Evolutionary conservation across 306 rosid species (phyloP), one percentile per base, ranked within the genome.

Genomic region (Potentilla sterilis): DNA sequence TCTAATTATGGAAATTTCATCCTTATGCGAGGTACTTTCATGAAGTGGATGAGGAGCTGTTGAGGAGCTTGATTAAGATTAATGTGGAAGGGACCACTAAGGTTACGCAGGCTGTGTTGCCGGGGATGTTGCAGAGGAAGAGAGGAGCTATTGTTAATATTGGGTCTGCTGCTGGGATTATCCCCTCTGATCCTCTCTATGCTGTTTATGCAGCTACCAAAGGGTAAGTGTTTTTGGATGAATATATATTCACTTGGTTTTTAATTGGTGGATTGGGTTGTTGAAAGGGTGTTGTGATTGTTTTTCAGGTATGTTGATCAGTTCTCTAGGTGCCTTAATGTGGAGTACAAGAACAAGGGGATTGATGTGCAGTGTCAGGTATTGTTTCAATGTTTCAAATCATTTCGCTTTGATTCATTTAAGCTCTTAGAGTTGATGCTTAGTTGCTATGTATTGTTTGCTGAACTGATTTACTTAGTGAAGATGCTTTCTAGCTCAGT

Each of bases 281-380:
- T 38, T 85, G 1, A 61, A 74, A n/a, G 70, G 73, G 40, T 48
- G n/a, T 35, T 41, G 24, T 78, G 64, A 19, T 70, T 55, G 48
- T 75, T 49, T 80, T 81, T 74, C 91, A 96, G 99, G 82, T 96
- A 96, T 78, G 38, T 96, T 37, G 99, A 96, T 80, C 99, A 96
- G 77, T 96, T 96, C 81, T 96, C 99, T 13, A 89, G 98, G 77
- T 85, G 87, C 76, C 90, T 96, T 63, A 87, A 92, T 81, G 98
- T 96, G 71, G 99, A 96, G 81, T 96, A 96, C 93, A 92, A 89
- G 88, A 88, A 88, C 73, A 90, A 87, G 75, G 99, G 99, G 66
- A 92, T 96, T 41, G 98, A 96, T 62, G 99, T 96, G 49, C 99
- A 96, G 89, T 96, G 99, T 73, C 99, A 96, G 99, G 99, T 94